Base-by-base conservation (phyloP, 768 basidiomycete species). In the Lactarius tabidus region DNA sequence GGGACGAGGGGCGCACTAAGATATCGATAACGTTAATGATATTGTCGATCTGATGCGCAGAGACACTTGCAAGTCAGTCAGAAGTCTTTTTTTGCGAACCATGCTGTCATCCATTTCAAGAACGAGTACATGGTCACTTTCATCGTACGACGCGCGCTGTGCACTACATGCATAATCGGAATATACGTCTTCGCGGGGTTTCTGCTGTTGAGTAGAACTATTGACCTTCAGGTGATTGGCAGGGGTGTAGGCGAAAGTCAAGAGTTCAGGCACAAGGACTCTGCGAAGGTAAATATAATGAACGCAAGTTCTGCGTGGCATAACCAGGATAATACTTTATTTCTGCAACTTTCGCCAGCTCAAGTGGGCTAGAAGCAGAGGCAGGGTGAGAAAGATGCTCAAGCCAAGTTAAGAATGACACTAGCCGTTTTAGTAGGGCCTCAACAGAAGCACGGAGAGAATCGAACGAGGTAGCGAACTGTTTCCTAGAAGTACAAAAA, bases 181-280 rank as follows among this genome's bases (percentile, higher is more conserved):
- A 31, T 54, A 61, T 28, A 31, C 26, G 15, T 66, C 57, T 26
- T 54, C 15, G 7, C 23, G 28, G 14, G 23, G 17, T 2, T 62
- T 67, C 33, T 62, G 82, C 63, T 84, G 79, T 15, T 82, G 82
- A 26, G 78, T 80, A 1, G 79, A 74, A 7, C 71, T 71, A 12
- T 88, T 81, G 60, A 88, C 79, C 58, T 82, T 82, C 15, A 91
- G 74, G 53, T 89, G 82, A 54, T 82, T 79, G 35, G 78, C 75
- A 61, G 89, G 85, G 67, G 89, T 87, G 72, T 94, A 95, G 8
- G 91, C 87, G 70, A 95, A 95, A 59, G 82, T 86, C 70, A 96
- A 79, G 45, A 92, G 77, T 63, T 89, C 85, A 1, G 93, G 93
- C 17, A 95, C 77, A n/a, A 96, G 80, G 10, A 91, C 85, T 75